Evolutionary conservation across 768 basidiomycete genomes (phyloP).

Genomic region (Leccinum rimulosum): DNA sequence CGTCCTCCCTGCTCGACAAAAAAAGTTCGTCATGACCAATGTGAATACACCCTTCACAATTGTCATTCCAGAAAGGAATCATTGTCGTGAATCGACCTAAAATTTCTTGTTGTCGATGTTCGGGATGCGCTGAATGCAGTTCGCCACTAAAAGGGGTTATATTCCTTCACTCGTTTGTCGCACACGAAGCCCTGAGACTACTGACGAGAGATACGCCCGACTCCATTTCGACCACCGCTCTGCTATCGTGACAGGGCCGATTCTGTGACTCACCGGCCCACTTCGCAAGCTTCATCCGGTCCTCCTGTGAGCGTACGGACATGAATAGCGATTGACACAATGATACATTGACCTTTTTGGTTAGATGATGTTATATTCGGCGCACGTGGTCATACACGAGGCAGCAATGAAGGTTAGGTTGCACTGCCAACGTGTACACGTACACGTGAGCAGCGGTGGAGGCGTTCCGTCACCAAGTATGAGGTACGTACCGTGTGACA

Average conservation of each 20-base stretch:
- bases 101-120: background rate
- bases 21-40: slow-evolving; percentile 2
- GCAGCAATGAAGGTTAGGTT: background rate
- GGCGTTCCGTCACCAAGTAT: background rate
- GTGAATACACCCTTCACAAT: slow-evolving; percentile 7
- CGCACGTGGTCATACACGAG: background rate
- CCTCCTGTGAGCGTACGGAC: background rate
- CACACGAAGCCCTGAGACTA: background rate
- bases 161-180: background rate
- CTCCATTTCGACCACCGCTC: background rate
- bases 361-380: background rate
- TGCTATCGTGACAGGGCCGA: background rate
- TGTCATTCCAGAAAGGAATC: background rate
- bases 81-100: background rate
- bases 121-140: background rate
- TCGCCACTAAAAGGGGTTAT: slow-evolving; percentile 1
- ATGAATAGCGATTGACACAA: background rate
- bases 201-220: background rate
- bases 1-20: slow-evolving; percentile 4
- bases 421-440: background rate
- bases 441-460: background rate
- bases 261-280: background rate
- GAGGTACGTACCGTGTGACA: background rate
- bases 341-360: background rate
- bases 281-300: background rate